These are phyloP conservation scores for Lactifluus hygrophoroides DNA, from an alignment of 768 basidiomycete genomes.

Conservation along the genomic window DNA sequence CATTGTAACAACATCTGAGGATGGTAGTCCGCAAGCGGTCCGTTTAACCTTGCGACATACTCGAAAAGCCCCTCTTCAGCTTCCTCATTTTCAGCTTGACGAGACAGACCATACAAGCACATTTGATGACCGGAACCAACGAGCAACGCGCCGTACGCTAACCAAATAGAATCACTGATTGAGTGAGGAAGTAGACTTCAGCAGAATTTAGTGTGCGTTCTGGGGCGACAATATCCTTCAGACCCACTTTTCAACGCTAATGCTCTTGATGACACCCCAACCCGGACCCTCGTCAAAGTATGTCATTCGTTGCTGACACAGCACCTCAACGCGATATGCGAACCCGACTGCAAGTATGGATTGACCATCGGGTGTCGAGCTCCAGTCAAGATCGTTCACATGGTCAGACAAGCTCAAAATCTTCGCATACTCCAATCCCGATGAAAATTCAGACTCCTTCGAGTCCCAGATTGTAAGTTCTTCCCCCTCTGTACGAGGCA, in stretches of 20 bases:
- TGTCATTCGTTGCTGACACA: constrained; percentile 89
- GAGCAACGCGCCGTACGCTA: constrained; percentile 72
- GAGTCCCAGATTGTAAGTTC: constrained; percentile 97
- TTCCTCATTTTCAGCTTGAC: constrained; percentile 18
- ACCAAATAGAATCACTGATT: constrained; percentile 89
- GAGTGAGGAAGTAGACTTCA: constrained; percentile 51
- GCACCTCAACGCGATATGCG: constrained; percentile 63
- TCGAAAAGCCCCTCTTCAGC: constrained; percentile 58
- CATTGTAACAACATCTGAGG: constrained; percentile 91
- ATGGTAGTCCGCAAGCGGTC: constrained; percentile 85
- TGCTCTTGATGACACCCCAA: constrained; percentile 63
- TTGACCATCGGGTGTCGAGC: constrained; percentile 80
- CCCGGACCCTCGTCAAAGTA: constrained; percentile 79
- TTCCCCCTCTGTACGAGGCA: constrained; percentile 47
- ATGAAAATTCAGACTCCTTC: constrained; percentile 85
- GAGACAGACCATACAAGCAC: constrained; percentile 60
- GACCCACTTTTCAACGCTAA: constrained; percentile 62
- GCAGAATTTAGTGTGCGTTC: background rate
- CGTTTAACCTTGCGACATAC: constrained; percentile 73
- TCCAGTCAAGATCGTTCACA: constrained; percentile 87
- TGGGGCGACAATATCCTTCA: background rate
- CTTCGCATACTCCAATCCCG: constrained; percentile 71
- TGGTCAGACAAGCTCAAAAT: constrained; percentile 43
- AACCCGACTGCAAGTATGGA: constrained; percentile 91
- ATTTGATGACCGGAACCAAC: constrained; percentile 79